Evolutionary conservation across 208 protist genomes (phyloP).

Genomic region (Trypanosoma melophagium): DNA sequence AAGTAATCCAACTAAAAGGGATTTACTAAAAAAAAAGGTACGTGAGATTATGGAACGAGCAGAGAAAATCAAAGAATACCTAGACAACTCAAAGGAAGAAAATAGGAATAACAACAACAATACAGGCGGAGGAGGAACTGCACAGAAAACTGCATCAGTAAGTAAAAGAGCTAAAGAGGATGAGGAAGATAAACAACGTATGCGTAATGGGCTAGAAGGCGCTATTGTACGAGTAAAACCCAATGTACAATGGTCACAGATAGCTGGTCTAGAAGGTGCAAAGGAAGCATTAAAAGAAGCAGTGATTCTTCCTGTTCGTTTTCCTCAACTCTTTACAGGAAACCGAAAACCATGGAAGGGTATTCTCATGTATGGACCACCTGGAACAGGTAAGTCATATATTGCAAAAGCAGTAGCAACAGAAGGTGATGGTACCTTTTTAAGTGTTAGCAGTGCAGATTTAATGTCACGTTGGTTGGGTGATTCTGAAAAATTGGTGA

Average conservation of each 20-base stretch:
- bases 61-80: constrained; percentile 95
- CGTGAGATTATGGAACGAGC: constrained; percentile 93
- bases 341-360: constrained; percentile 91
- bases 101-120: constrained; percentile 31
- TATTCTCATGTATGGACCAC: constrained; percentile 92
- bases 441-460: constrained; percentile 89
- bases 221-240: constrained; percentile 81
- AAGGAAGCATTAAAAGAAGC: constrained; percentile 93
- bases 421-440: constrained; percentile 89
- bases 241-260: constrained; percentile 88
- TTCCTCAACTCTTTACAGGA: constrained; percentile 93
- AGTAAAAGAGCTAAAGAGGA: constrained; percentile 87
- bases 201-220: constrained; percentile 77
- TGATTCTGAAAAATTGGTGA: constrained; percentile 93
- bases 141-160: constrained; percentile 61
- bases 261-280: constrained; percentile 88
- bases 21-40: constrained; percentile 90
- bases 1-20: constrained; percentile 93
- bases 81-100: constrained; percentile 79
- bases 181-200: constrained; percentile 90
- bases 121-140: constrained; percentile 25
- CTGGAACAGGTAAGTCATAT: constrained; percentile 93
- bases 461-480: constrained; percentile 93
- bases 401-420: constrained; percentile 92
- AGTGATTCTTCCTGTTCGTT: constrained; percentile 87